phyloP scores from a whole-genome alignment of 2,329 filamentous ascomycete genomes.

The Exserohilum turcica region DNA sequence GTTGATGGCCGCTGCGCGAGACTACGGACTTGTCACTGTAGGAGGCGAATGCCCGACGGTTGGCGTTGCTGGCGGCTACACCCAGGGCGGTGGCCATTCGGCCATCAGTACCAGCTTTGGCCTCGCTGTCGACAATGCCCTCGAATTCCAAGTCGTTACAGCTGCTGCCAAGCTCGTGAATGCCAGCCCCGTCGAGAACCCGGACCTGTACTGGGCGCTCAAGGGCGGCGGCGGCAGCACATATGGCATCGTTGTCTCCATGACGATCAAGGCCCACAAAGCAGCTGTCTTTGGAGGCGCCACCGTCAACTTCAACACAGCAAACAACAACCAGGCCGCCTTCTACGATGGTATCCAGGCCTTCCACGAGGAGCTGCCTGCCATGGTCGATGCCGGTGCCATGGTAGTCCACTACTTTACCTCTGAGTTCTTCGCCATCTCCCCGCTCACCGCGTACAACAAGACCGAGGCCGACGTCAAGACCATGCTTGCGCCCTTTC shows the following conservation, averaged over 20 bases:
- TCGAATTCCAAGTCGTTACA: slow-evolving; percentile 31
- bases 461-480: slow-evolving; percentile 19
- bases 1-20: slow-evolving; percentile 23
- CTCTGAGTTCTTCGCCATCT: slow-evolving; percentile 21
- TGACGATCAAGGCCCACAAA: slow-evolving; percentile 29
- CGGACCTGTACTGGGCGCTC: slow-evolving; percentile 37
- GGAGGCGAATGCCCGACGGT: slow-evolving; percentile 49
- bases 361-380: slow-evolving; percentile 26
- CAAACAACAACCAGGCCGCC: slow-evolving; percentile 14
- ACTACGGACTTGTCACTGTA: slow-evolving; percentile 23
- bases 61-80: slow-evolving; percentile 47
- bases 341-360: slow-evolving; percentile 27
- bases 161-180: slow-evolving; percentile 25
- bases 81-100: slow-evolving; percentile 56
- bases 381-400: slow-evolving; percentile 26
- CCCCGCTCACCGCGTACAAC: slow-evolving; percentile 29
- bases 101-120: slow-evolving; percentile 54
- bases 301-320: slow-evolving; percentile 17
- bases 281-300: slow-evolving; percentile 23
- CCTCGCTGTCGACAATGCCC: slow-evolving; percentile 32
- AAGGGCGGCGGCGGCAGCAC: slow-evolving; percentile 36
- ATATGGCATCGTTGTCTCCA: slow-evolving; percentile 30
- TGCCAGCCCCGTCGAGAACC: slow-evolving; percentile 21
- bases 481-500: slow-evolving; percentile 24
- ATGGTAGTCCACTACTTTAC: slow-evolving; percentile 28